Evolutionary conservation across 163 green algal species (phyloP).

Genomic region (Chlamydomonas reinhardtii): DNA sequence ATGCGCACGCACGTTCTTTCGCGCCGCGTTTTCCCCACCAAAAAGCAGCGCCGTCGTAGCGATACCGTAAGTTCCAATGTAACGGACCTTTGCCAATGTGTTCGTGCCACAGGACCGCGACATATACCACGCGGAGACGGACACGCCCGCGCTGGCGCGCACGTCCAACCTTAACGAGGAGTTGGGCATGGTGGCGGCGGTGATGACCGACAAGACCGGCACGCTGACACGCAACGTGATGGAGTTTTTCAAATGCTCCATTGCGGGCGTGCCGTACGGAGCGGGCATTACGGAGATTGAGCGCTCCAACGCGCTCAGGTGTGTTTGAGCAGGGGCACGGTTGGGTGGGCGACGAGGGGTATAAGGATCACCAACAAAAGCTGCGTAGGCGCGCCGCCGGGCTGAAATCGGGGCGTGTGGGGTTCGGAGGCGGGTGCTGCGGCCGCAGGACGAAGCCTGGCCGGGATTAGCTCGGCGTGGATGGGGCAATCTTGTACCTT

Average conservation of each 20-base stretch:
- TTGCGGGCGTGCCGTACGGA: slow-evolving; percentile 88
- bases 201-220: slow-evolving; percentile 91
- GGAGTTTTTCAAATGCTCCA: slow-evolving; percentile 96
- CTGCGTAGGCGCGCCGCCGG: not conserved
- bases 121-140: slow-evolving; percentile 88
- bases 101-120: slow-evolving; percentile 40
- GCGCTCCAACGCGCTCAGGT: slow-evolving; percentile 67
- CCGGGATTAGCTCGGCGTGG: no score
- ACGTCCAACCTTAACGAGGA: slow-evolving; percentile 97
- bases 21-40: no score
- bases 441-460: no score
- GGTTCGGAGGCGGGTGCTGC: no score
- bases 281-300: slow-evolving; percentile 92
- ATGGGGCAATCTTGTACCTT: no score
- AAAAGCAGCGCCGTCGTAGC: no score
- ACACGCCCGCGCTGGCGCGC: slow-evolving; percentile 83
- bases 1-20: no score
- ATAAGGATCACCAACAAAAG: no score
- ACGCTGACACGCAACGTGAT: slow-evolving; percentile 90
- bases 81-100: no score
- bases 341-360: no score
- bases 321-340: no score
- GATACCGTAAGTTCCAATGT: no score
- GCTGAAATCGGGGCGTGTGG: not conserved
- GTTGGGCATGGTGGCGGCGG: slow-evolving; percentile 90